phyloP scores from a whole-genome alignment of 352 stramenopile species.

The Phytophthora sojae region DNA sequence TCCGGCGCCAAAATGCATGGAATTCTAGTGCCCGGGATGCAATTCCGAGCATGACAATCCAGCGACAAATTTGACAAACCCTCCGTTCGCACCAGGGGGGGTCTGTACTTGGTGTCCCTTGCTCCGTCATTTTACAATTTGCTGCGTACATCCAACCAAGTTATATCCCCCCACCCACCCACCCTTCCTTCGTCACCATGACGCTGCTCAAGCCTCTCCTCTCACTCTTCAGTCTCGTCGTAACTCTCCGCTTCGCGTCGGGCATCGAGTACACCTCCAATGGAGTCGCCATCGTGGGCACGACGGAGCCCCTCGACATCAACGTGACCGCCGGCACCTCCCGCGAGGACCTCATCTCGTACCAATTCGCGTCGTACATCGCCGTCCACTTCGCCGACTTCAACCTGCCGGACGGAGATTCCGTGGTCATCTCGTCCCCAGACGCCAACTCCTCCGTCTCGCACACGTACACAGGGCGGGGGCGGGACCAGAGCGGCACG shows the following conservation, averaged over 20 bases:
- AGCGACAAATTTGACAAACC: conserved; percentile 15
- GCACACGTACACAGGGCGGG: conserved; percentile 49
- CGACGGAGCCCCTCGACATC: conserved; percentile 41
- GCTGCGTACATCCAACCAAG: conserved; percentile 5
- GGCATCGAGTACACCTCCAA: conserved; percentile 42
- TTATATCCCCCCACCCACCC: conserved; percentile 7
- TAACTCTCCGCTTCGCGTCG: conserved; percentile 7
- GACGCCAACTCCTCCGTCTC: conserved; percentile 28
- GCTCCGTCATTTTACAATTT: conserved; percentile 40
- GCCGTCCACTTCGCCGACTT: conserved; percentile 62
- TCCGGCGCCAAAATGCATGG: conserved; percentile 8
- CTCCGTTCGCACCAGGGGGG: conserved; percentile 15
- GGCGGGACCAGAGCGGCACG: conserved; percentile 37
- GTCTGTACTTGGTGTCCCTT: not conserved
- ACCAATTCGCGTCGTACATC: conserved; percentile 63
- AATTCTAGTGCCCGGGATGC: conserved; percentile 15
- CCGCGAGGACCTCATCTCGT: conserved; percentile 45
- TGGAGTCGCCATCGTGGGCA: conserved; percentile 48
- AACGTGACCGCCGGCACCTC: conserved; percentile 31
- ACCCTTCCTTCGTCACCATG: conserved; percentile 17
- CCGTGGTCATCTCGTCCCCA: conserved; percentile 54
- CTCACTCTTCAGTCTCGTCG: conserved; percentile 13
- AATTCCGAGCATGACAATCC: conserved; percentile 23
- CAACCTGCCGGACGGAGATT: conserved; percentile 58
- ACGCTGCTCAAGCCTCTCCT: conserved; percentile 13